Conservation (phyloP, 169 alveolate genomes). For the Eimeria acervulina region DNA sequence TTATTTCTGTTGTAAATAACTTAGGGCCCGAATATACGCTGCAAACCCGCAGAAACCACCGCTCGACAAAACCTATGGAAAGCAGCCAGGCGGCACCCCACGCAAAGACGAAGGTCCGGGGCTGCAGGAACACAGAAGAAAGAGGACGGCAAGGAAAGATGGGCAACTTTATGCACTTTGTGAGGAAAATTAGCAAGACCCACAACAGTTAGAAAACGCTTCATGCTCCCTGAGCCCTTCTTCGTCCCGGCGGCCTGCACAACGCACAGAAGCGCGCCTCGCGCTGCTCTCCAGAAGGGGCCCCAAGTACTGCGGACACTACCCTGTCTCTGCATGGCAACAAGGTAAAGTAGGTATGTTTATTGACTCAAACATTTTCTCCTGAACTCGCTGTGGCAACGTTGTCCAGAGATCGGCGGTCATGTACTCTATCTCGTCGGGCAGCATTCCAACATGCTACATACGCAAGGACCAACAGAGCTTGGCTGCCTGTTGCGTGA, state of each 20-base stretch:
- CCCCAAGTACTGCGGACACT: slow-evolving; percentile 18
- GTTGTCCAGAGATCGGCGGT: neutral
- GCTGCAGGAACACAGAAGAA: neutral
- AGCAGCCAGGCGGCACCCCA: slow-evolving; percentile 65
- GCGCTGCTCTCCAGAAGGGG: slow-evolving; percentile 57
- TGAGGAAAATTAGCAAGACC: neutral
- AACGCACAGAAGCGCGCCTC: slow-evolving; percentile 74
- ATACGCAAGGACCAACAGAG: neutral
- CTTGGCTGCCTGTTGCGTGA: neutral
- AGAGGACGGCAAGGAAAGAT: neutral
- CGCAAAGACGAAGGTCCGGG: slow-evolving; percentile 29
- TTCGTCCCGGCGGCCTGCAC: slow-evolving; percentile 46
- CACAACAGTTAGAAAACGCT: neutral
- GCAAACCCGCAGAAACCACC: slow-evolving; percentile 49
- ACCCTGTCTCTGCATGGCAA: neutral
- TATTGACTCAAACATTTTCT: neutral
- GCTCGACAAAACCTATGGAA: slow-evolving; percentile 11
- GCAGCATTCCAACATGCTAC: neutral
- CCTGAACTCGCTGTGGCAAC: neutral
- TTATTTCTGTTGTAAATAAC: neutral
- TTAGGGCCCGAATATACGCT: neutral
- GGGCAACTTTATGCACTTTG: neutral
- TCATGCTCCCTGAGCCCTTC: neutral
- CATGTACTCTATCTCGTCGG: neutral
- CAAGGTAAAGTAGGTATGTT: neutral